Conservation (phyloP, 2,329 filamentous ascomycete species). For the Fusarium odoratissimum region DNA sequence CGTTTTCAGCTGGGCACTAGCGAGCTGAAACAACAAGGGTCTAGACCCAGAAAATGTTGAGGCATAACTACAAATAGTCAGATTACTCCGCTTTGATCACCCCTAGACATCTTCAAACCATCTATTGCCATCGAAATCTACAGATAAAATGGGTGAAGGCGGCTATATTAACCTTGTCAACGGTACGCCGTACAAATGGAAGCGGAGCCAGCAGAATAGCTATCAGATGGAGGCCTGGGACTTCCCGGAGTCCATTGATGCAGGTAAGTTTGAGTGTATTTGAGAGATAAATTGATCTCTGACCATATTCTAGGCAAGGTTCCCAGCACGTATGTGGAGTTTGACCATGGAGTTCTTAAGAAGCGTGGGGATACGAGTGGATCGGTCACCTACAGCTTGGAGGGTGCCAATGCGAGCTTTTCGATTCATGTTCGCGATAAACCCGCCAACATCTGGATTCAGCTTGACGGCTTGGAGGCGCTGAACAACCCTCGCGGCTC, state of each 20-base stretch:
- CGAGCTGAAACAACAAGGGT: background rate
- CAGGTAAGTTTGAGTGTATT: background rate
- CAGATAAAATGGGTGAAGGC: constrained; percentile 5
- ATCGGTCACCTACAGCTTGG: background rate
- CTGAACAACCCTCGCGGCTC: background rate
- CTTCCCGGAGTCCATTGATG: constrained; percentile 7
- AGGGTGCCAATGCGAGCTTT: constrained; percentile 7
- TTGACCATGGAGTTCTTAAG: background rate
- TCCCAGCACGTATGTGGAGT: background rate
- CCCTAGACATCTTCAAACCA: background rate
- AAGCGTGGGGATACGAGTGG: constrained; percentile 4
- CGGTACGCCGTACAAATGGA: constrained; percentile 24
- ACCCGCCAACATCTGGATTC: constrained; percentile 3
- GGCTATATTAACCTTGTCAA: constrained; percentile 3
- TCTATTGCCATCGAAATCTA: background rate
- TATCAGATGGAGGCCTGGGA: constrained; percentile 16
- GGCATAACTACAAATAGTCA: constrained; percentile 5
- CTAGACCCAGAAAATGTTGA: background rate
- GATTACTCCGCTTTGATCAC: background rate
- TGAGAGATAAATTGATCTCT: background rate
- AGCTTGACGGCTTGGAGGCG: background rate
- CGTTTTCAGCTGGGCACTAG: background rate
- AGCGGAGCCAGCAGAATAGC: background rate
- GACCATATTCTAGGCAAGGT: background rate
- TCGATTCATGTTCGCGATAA: constrained; percentile 16